phyloP scores from a whole-genome alignment of 2,329 filamentous ascomycete genomes.

The Epicoccum sorghinum region DNA sequence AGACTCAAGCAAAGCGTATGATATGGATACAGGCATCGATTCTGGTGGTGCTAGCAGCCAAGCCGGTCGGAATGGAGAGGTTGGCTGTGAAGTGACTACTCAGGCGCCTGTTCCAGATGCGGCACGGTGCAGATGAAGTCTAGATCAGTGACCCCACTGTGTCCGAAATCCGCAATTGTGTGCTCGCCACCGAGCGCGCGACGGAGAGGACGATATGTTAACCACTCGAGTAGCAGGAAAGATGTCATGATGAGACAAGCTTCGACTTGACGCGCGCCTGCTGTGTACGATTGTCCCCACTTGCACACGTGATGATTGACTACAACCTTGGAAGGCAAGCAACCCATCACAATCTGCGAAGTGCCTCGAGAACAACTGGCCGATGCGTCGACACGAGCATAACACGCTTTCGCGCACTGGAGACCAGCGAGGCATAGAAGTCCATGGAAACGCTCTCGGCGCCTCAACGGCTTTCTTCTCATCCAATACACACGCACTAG shows the following conservation, averaged over 20 bases:
- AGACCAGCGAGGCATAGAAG: background rate
- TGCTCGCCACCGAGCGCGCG: background rate
- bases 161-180: background rate
- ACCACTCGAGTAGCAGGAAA: background rate
- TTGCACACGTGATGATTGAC: background rate
- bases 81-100: no score
- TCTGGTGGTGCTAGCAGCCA: no score
- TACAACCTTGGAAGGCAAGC: background rate
- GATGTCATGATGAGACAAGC: background rate
- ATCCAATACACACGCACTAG: background rate
- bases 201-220: background rate
- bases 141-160: background rate
- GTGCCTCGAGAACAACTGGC: background rate
- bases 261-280: constrained; percentile 7
- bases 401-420: background rate
- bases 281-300: background rate
- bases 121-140: background rate
- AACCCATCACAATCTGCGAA: background rate
- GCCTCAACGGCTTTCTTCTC: background rate
- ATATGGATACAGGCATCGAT: no score
- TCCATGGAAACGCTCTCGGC: background rate
- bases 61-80: no score
- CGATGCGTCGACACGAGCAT: background rate
- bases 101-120: no score
- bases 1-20: no score